Evolutionary conservation across 495 filamentous ascomycete species (phyloP), one percentile per base, ranked within the genome.

Genomic region (Xylaria acuta): DNA sequence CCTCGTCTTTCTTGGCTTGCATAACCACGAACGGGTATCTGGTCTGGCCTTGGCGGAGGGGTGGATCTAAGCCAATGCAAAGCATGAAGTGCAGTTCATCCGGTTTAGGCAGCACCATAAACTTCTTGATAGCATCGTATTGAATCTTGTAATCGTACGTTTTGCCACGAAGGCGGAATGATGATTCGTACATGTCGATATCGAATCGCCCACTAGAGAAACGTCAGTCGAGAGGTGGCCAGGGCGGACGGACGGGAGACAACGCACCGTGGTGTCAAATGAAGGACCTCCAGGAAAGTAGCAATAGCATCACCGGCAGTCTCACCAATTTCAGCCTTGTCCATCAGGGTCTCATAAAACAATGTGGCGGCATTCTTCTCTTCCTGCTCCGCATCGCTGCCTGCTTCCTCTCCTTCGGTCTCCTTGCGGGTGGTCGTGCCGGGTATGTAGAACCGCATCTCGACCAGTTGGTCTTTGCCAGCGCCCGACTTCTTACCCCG

Each of bases 111-210:
- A 99, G 90, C 67, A 97, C 86, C 89, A 99, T 97, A 81, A 98
- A 98, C 82, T 98, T 98, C 85, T 99, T 99, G 84, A 98, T 93
- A 43, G 90, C 87, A 43, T 97, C 92, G 80, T 97, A 99, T 83
- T 97, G 94, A 73, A 99, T 97, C 87, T 99, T 99, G 89, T 99
- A 99, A 86, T 98, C 97, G 87, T 99, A 99, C 40, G 97, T 99
- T 83, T 98, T 98, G 64, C 97, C 97, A 63, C 97, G 95, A 70
- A 99, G 89, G 69, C 97, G 92, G 89, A 99, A 98, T 6, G 97
- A 98, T 1, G 90, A 90, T 80, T 98, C 97, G 88, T 98, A 99
- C 93, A 99, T 97, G 80, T 98, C 97, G 86, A 98, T 97, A 81
- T 98, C 97, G 87, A 98, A 99, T 64, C 97, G 96, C 80, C 97